Base-by-base conservation (phyloP, 495 filamentous ascomycete species). In the Daldinia bambusicola region DNA sequence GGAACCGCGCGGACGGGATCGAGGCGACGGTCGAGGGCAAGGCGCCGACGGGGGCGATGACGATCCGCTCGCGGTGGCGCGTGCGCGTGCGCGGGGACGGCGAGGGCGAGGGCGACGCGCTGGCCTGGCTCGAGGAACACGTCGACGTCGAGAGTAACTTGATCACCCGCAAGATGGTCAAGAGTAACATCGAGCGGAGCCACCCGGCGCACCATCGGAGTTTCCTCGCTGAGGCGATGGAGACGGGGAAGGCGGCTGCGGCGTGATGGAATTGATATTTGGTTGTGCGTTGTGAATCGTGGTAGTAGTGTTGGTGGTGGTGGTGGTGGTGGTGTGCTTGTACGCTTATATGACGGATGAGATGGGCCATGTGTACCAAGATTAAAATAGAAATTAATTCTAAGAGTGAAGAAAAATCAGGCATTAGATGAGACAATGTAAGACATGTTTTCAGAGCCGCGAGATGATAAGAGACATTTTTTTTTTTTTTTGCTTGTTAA, bases 1-100 rank as follows among this genome's bases (percentile, higher is more conserved):
- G 70, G 34, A 74, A 74, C 74, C 60, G 62, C 6, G 30, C 74
- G 2, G 70, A 78, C 16, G 72, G 79, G 26, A 43, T 71, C 20
- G 70, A 77, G 31, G 77, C 80, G 50, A 30, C 82, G 13, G 82
- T 84, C 66, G 82, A 80, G 55, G 71, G 82, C n/a, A 78, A 76
- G 55, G 69, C 71, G 41, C 79, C 78, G 36, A 82, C 81, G 22
- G 67, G 83, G 32, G 62, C 75, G 14, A 74, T 84, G 38, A 71
- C 71, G 0, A 79, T 83, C 43, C 43, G 43, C 43, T 2, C 43
- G 43, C 16, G 43, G 43, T 48, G 43, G 43, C 43, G 43, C 16
- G 76, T 77, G 79, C 16, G 14, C 51, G n/a, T n/a, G n/a, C n/a
- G n/a, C n/a, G n/a, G n/a, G n/a, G n/a, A n/a, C n/a, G n/a, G n/a